Conservation (phyloP, 2,329 filamentous ascomycete species). For the Pezicula rhizophila region DNA sequence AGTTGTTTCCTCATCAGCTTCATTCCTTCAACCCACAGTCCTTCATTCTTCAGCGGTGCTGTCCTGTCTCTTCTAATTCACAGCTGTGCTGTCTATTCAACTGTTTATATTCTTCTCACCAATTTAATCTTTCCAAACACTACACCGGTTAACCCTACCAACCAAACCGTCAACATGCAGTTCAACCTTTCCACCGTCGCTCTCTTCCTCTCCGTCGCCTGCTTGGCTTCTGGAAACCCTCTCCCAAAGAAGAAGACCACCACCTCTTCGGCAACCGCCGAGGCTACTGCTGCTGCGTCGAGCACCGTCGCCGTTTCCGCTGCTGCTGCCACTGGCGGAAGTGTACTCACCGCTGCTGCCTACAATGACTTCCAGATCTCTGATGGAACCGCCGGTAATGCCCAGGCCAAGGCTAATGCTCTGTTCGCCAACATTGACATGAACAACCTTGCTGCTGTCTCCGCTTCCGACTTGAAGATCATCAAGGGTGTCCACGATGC, state of each 20-base stretch:
- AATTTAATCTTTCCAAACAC: conserved; percentile 12
- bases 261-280: conserved; percentile 5
- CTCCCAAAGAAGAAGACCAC: conserved; percentile 18
- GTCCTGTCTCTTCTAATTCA: conserved; percentile 1
- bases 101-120: conserved; percentile 13
- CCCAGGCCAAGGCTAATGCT: conserved; percentile 37
- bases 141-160: conserved; percentile 1
- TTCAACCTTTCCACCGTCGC: conserved; percentile 27
- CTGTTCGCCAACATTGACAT: conserved; percentile 34
- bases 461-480: conserved; percentile 40
- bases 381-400: conserved; percentile 38
- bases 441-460: conserved; percentile 36
- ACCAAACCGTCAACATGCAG: conserved; percentile 24
- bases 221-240: conserved; percentile 24
- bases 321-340: conserved; percentile 12
- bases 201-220: conserved; percentile 10
- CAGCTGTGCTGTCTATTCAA: conserved; percentile 26
- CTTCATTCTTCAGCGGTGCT: conserved; percentile 1
- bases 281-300: conserved; percentile 4
- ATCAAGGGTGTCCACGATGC: conserved; percentile 45
- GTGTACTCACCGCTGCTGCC: conserved; percentile 29
- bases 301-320: conserved; percentile 6
- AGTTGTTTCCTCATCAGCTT: conserved; percentile 1
- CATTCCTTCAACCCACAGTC: neutral
- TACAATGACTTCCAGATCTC: conserved; percentile 44